Base-by-base conservation (phyloP, 2,329 filamentous ascomycete species). In the Incumbomyces lentus region DNA sequence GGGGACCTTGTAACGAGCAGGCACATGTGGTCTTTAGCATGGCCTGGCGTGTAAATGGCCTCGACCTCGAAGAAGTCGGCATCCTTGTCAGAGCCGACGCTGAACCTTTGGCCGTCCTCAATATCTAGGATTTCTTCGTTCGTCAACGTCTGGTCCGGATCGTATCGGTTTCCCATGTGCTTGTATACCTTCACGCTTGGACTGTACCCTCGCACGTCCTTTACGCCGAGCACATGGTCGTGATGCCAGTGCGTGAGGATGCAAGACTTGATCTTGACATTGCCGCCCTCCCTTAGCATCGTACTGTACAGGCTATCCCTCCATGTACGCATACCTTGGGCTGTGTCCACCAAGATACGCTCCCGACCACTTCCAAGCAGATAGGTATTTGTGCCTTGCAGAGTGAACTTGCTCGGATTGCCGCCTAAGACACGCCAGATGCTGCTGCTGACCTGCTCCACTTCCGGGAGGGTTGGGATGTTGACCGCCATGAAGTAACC, bases 301-400 rank as follows among this genome's bases (percentile, higher is more conserved):
- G 6, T 70, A 63, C 8, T 29, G 26, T 2, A 96, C 31, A 98
- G 66, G 0, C 77, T 74, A 0, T 72, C 64, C 35, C 79, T 72
- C 90, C 90, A 98, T 30, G 76, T 72, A 2, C 81, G 76, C 48
- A 72, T 76, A 39, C 90, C 92, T 64, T 95, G 83, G 40, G 85
- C 92, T 0, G 89, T 95, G 66, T 98, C 92, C 59, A 98, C 79
- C 17, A 98, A 76, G 49, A 96, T 73, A 8, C 92, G 81, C 6
- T 69, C 66, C 5, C 69, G 62, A 2, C 89, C 90, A 6, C 76
- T 81, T 49, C 92, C 92, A 49, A 98, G 50, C 14, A 98, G 75
- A 64, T 98, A 98, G 30, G 92, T 98, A 64, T 98, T 98, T 55
- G 92, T 95, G 52, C 77, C 78, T 73, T 81, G 78, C n/a, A 81